A percentile compares a stretch with the other conserved stretches of the same genome.
Conservation (phyloP, 2,329 filamentous ascomycete genomes). For the Ramularia endophylla region DNA sequence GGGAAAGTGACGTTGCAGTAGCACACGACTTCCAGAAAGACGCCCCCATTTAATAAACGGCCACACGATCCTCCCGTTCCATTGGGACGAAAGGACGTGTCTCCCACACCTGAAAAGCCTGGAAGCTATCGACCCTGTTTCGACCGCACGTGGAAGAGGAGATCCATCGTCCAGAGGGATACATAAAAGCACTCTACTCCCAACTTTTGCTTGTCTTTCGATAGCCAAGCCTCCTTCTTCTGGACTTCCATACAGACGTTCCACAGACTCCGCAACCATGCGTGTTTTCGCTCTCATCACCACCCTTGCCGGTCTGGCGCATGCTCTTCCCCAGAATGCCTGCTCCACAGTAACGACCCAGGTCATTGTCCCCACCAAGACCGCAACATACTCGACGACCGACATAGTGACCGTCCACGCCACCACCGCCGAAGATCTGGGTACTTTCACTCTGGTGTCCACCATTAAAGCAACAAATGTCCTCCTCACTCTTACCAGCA, state of each 20-base stretch:
- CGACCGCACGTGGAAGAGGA: constrained; percentile 1
- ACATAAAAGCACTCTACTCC: constrained; percentile 2
- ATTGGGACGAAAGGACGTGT: no score
- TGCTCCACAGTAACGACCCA: constrained; percentile 25
- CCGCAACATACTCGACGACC: constrained; percentile 25
- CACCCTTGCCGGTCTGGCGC: constrained; percentile 19
- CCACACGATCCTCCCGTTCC: no score
- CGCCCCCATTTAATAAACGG: no score
- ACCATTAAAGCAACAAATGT: constrained; percentile 26
- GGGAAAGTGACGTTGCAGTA: no score
- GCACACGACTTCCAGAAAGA: no score
- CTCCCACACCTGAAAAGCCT: no score
- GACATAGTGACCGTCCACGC: constrained; percentile 21
- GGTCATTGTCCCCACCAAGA: constrained; percentile 26
- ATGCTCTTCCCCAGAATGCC: constrained; percentile 23
- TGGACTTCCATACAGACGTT: constrained; percentile 7
- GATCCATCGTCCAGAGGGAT: neutral
- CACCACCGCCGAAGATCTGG: constrained; percentile 22
- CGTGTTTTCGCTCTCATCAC: constrained; percentile 15
- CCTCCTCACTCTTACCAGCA: constrained; percentile 24
- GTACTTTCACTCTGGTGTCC: constrained; percentile 24
- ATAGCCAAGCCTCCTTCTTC: neutral
- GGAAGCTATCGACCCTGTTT: no score
- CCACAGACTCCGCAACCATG: constrained; percentile 19
- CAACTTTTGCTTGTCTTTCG: neutral